Evolutionary conservation across 345 rosid species (phyloP).

Genomic region (Syzygium aromaticum): DNA sequence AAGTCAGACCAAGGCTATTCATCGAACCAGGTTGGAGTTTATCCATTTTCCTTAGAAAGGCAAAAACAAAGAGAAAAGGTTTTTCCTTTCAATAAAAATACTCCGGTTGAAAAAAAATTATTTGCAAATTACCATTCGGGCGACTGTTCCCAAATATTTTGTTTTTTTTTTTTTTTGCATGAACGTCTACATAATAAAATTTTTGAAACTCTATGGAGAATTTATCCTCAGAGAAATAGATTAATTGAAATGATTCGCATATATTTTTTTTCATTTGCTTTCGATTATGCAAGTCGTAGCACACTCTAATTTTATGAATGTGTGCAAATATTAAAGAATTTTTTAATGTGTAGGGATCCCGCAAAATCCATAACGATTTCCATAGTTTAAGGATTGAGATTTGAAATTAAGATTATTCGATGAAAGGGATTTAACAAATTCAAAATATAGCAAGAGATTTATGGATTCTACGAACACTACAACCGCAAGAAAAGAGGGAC

Average conservation of each 20-base stretch:
- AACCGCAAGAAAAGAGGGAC: background rate
- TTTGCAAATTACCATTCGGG: background rate
- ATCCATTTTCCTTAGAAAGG: background rate
- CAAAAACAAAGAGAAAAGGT: background rate
- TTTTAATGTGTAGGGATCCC: background rate
- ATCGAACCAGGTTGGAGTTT: background rate
- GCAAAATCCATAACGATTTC: background rate
- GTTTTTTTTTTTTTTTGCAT: background rate
- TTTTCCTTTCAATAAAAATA: background rate
- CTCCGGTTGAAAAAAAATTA: background rate
- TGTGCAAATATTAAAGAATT: background rate
- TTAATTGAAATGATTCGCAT: background rate
- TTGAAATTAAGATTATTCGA: background rate
- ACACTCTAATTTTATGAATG: background rate
- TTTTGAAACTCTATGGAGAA: background rate
- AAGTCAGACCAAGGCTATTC: background rate
- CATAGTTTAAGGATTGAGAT: background rate
- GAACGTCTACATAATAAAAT: background rate
- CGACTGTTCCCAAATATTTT: background rate
- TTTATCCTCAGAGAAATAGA: background rate
- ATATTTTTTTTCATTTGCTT: background rate
- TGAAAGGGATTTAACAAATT: background rate
- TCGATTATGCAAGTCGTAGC: background rate
- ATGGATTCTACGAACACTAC: background rate
- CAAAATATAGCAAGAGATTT: background rate